Evolutionary conservation across 805 yeast species (phyloP), one percentile per base, ranked within the genome.

Genomic region (Starmerella ratchasimensis): DNA sequence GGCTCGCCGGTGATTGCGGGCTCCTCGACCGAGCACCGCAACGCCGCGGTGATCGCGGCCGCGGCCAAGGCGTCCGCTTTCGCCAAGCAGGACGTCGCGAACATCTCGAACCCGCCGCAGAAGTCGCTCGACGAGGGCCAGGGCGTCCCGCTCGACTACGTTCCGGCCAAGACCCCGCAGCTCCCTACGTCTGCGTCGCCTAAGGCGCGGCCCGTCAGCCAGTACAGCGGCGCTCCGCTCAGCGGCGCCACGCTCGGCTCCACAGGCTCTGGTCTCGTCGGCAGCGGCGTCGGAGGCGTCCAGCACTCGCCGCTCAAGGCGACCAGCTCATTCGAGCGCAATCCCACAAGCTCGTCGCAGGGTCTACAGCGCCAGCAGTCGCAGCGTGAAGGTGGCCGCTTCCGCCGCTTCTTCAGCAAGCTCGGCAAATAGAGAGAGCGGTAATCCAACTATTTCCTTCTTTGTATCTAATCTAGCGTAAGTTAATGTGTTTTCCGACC

Each of bases 61-160:
- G 48, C 48, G 2, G 30, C 46, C 10, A 37, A 33, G 33, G 48
- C 48, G 2, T 42, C 48, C 11, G 45, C 44, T 2, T 43, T 33
- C 20, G 48, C 48, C 5, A 42, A 39, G 41, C 45, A 41, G 33
- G 48, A 45, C 21, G 46, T 45, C 13, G 48, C 48, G 4, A 41
- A 44, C n/a, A 37, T 44, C 22, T 29, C 41, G 19, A 27, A 30
- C 30, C 43, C 43, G 8, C 28, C 39, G 10, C 35, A 26, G 19
- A 23, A 23, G n/a, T 23, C 28, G 3, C 18, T 23, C 20, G 27
- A 34, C 13, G 24, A 27, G 21, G 38, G 31, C 18, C 32, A 31
- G 11, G 32, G 35, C 3, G 27, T 39, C 8, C 37, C 42, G 16
- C 28, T 21, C 9, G 42, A 32, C 25, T 19, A 26, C 21, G 32